phyloP scores from a whole-genome alignment of 2,329 filamentous ascomycete species.

The Myriosclerotinia duriaeana region DNA sequence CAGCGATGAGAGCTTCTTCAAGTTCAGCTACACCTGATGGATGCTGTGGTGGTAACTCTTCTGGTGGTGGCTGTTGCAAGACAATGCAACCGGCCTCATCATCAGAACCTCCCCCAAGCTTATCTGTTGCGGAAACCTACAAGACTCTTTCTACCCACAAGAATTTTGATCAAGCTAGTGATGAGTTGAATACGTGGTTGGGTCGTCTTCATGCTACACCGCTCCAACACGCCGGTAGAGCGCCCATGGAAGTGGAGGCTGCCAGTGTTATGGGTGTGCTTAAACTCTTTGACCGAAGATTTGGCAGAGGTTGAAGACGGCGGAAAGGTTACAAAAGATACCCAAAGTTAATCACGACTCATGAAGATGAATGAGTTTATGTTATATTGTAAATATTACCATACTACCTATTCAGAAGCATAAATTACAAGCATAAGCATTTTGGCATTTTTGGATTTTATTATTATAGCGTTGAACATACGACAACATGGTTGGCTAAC shows the following conservation, averaged over 20 bases:
- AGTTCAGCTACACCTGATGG: slow-evolving; percentile 46
- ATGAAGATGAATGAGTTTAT: slow-evolving; percentile 17
- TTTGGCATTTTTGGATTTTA: background rate
- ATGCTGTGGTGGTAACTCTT: slow-evolving; percentile 61
- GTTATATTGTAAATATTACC: slow-evolving; percentile 14
- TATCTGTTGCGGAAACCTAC: slow-evolving; percentile 76
- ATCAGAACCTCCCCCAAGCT: slow-evolving; percentile 45
- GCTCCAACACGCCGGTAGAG: slow-evolving; percentile 42
- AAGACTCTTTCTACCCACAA: slow-evolving; percentile 75
- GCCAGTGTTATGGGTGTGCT: slow-evolving; percentile 85
- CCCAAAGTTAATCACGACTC: slow-evolving; percentile 14
- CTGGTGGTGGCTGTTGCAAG: slow-evolving; percentile 64
- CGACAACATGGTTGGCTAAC: background rate
- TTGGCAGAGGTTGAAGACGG: slow-evolving; percentile 49
- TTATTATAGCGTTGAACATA: background rate
- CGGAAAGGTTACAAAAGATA: slow-evolving; percentile 7
- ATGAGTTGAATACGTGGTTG: slow-evolving; percentile 74
- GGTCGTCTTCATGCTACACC: slow-evolving; percentile 66
- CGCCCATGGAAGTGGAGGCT: slow-evolving; percentile 75
- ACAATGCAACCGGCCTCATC: slow-evolving; percentile 35
- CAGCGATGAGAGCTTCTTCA: slow-evolving; percentile 52
- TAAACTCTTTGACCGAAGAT: slow-evolving; percentile 75
- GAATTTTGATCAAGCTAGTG: slow-evolving; percentile 70
- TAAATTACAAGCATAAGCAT: slow-evolving; percentile 6
- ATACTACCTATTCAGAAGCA: slow-evolving; percentile 1